These are phyloP conservation scores for Acrocalymma vagum DNA, from an alignment of 2,329 filamentous ascomycete species.

Conservation along the genomic window DNA sequence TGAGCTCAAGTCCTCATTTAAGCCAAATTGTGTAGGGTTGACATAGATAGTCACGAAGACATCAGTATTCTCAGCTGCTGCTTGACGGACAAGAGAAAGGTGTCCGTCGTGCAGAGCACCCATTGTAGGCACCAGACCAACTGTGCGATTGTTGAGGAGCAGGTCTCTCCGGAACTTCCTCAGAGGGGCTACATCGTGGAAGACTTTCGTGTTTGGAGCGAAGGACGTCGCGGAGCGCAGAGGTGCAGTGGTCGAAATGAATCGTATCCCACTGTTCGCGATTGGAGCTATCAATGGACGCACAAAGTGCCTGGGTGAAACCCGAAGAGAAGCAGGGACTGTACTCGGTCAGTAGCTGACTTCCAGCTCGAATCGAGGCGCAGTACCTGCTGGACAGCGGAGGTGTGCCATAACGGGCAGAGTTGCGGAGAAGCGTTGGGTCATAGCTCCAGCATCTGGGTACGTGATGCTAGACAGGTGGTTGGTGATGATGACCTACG, in stretches of 20 bases:
- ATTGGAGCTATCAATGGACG: conserved; percentile 1
- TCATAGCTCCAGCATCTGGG: conserved; percentile 13
- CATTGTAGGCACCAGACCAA: conserved; percentile 96
- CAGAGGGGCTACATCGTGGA: conserved; percentile 77
- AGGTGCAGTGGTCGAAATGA: conserved; percentile 25
- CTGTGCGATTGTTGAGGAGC: conserved; percentile 71
- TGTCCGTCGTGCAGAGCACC: conserved; percentile 95
- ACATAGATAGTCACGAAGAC: conserved; percentile 94
- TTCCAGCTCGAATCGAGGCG: conserved; percentile 12
- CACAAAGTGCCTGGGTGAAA: no score
- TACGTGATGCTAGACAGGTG: conserved; percentile 7
- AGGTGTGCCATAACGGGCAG: conserved; percentile 34
- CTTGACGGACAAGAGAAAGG: conserved; percentile 82
- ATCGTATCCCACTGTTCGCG: conserved; percentile 21
- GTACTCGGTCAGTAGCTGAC: conserved; percentile 13
- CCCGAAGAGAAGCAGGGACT: conserved; percentile 18
- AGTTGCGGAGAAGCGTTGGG: conserved; percentile 28
- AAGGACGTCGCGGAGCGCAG: conserved; percentile 26
- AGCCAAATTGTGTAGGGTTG: conserved; percentile 95
- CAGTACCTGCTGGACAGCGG: conserved; percentile 26
- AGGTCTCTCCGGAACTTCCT: conserved; percentile 75
- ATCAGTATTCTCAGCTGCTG: conserved; percentile 82
- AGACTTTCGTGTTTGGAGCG: conserved; percentile 66
- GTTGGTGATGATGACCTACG: conserved; percentile 8
- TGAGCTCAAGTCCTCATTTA: conserved; percentile 83